phyloP scores from a whole-genome alignment of 2,329 filamentous ascomycete species.

The Calonectria henricotiae region DNA sequence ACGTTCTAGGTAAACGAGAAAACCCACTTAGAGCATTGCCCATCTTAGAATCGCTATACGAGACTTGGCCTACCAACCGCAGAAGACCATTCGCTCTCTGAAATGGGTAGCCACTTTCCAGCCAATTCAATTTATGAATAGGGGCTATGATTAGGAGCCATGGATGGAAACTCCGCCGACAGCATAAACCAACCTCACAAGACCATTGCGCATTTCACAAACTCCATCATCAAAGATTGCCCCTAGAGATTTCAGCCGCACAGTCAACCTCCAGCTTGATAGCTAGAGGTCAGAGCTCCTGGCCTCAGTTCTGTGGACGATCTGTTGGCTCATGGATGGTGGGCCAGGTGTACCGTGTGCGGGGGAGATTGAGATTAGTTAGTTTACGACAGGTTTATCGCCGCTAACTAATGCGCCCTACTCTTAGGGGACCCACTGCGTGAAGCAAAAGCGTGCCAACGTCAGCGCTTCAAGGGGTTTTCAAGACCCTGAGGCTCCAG shows the following conservation, averaged over 20 bases:
- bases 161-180: neutral
- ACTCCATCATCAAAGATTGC: neutral
- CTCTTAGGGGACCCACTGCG: neutral
- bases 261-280: neutral
- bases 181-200: neutral
- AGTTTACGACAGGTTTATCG: neutral
- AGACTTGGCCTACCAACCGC: neutral
- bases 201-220: neutral
- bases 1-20: constrained; percentile 20
- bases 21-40: constrained; percentile 1
- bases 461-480: neutral
- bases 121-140: neutral
- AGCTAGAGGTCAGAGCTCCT: neutral
- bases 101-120: neutral
- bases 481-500: neutral
- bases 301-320: neutral
- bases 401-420: constrained; percentile 1
- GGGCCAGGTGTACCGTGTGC: neutral
- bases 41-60: neutral
- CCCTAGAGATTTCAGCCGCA: neutral
- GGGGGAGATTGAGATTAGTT: neutral
- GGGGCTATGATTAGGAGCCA: neutral
- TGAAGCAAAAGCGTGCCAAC: neutral
- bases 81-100: neutral
- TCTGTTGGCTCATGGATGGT: neutral